Base-by-base conservation (phyloP, 331 rosid genomes). In the Stylosanthes scabra region DNA sequence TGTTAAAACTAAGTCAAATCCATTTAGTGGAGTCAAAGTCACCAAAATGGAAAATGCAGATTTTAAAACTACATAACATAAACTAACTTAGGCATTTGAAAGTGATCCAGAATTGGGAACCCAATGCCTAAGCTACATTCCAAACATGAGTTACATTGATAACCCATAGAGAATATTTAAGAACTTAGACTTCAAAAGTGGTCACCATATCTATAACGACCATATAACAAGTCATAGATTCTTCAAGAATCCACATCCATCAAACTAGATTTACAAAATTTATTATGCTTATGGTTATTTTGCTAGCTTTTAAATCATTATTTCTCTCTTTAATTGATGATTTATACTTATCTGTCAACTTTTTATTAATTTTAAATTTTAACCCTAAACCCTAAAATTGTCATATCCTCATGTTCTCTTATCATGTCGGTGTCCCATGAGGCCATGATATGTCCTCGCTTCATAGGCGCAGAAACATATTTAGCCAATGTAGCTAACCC, bases 1-100 rank as follows among this genome's bases (percentile, higher is more conserved):
- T 49, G 15, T 58, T 45, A 66, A 75, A 80, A 76, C 13, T 57
- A 50, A 59, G 65, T 37, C 67, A 76, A 61, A 11, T 42, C 28
- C 55, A 27, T 12, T 28, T 14, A 69, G 31, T 41, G 46, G 72
- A 79, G 63, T 63, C 58, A 9, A 71, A 79, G 63, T 57, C 58
- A 9, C 15, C 44, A 66, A 54, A 68, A 56, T 14, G 34, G 62
- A 16, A 66, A 66, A 25, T 27, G 15, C 55, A 27, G 42, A 54
- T 67, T 34, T 46, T 66, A 71, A 79, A 28, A 10, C 71, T 66
- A 49, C 25, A 16, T 14, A 47, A 28, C 27, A 41, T 25, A 41
- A 52, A 52, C 6, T 58, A 59, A 41, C 14, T 61, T 7, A 56
- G 44, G 39, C 55, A 61, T 44, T 68, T 39, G 59, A 82, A 58